Conservation (phyloP, 192 early-diverging fungal species). For the Backusella psychrophila region DNA sequence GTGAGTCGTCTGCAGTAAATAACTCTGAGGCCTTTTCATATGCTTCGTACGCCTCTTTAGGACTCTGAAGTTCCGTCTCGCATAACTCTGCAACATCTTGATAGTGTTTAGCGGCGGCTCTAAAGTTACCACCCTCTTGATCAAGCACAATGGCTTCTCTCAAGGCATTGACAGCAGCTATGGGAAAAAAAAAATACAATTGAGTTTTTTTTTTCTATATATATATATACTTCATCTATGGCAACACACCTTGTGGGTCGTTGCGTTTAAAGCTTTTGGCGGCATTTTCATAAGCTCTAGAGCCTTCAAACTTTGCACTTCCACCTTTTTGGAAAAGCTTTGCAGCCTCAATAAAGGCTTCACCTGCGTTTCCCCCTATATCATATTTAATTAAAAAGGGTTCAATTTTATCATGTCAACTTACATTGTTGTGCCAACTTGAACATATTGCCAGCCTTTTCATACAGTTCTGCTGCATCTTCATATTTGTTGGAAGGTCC, state of each 20-base stretch:
- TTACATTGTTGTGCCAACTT: constrained; percentile 89
- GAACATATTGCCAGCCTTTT: constrained; percentile 89
- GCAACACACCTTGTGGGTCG: constrained; percentile 64
- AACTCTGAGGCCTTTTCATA: constrained; percentile 93
- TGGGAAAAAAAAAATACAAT: constrained; percentile 13
- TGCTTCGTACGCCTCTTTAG: constrained; percentile 80
- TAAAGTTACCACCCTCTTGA: constrained; percentile 84
- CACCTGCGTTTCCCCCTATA: constrained; percentile 90
- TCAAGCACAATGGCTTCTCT: constrained; percentile 79
- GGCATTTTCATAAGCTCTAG: constrained; percentile 80
- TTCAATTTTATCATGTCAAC: neutral
- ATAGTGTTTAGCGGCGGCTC: constrained; percentile 88
- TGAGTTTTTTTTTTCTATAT: neutral
- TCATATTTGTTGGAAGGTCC: constrained; percentile 84
- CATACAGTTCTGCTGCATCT: constrained; percentile 93
- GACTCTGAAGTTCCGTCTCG: constrained; percentile 71
- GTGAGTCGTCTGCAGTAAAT: constrained; percentile 89
- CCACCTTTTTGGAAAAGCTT: constrained; percentile 67
- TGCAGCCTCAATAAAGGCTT: constrained; percentile 86
- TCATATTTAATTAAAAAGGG: constrained; percentile 2
- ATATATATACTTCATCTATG: neutral
- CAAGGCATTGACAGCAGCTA: constrained; percentile 69
- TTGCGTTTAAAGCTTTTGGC: constrained; percentile 89
- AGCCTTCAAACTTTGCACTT: constrained; percentile 84
- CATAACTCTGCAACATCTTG: constrained; percentile 83